These are phyloP conservation scores for Pterulicium gracile DNA, from an alignment of 1,284 basidiomycete genomes.

Conservation along the genomic window DNA sequence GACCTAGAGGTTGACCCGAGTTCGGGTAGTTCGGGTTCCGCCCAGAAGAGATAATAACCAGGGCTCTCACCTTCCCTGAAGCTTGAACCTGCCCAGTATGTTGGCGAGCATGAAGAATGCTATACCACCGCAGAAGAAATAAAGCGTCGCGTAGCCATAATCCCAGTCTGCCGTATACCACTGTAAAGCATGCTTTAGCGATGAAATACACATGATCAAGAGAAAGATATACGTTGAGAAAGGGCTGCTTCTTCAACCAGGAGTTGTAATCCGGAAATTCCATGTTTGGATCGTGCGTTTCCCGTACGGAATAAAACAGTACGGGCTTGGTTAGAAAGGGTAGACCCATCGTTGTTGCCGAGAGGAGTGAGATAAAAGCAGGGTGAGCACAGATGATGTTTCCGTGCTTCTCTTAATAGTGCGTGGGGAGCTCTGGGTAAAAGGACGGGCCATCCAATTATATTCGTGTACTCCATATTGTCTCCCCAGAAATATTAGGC, in stretches of 20 bases:
- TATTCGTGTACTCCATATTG: no score
- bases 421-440: no score
- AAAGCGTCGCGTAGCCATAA: slow-evolving; percentile 19
- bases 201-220: neutral
- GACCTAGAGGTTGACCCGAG: neutral
- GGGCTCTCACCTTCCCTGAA: neutral
- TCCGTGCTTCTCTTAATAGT: no score
- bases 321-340: slow-evolving; percentile 14
- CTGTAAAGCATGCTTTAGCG: slow-evolving; percentile 7
- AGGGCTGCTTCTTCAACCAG: slow-evolving; percentile 11
- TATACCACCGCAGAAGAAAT: slow-evolving; percentile 21
- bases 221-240: slow-evolving; percentile 9
- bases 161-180: slow-evolving; percentile 23
- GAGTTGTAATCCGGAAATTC: slow-evolving; percentile 14
- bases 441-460: no score
- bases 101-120: slow-evolving; percentile 10
- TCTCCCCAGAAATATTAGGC: no score
- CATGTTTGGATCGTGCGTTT: slow-evolving; percentile 14
- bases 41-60: neutral
- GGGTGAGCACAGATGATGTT: no score
- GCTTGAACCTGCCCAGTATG: neutral
- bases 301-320: slow-evolving; percentile 17
- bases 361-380: no score
- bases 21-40: neutral
- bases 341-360: neutral